A percentile compares a stretch with the other conserved stretches of the same genome.
These are phyloP conservation scores for Pulveroboletus sp. DNA, from an alignment of 768 basidiomycete genomes.

Conservation along the genomic window DNA sequence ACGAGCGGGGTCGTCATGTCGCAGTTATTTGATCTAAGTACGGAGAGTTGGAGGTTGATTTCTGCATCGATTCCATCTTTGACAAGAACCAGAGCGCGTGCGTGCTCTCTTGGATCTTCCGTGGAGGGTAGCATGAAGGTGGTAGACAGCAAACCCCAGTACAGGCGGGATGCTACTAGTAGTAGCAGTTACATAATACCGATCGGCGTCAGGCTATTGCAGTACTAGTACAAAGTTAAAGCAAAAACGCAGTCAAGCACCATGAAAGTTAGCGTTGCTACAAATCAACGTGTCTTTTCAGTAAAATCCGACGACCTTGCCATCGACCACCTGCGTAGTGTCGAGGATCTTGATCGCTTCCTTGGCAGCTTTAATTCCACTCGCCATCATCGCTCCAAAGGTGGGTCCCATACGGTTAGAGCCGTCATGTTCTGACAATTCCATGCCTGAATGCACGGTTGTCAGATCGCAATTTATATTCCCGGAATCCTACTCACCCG, in stretches of 20 bases:
- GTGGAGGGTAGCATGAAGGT: constrained; percentile 39
- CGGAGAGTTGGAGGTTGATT: constrained; percentile 55
- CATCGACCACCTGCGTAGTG: constrained; percentile 46
- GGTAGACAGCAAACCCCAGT: neutral
- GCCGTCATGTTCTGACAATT: constrained; percentile 77
- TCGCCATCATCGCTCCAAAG: constrained; percentile 77
- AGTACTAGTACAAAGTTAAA: too few relatives aligned
- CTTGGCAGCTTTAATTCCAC: constrained; percentile 68
- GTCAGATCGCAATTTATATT: neutral
- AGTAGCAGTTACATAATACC: constrained; percentile 10
- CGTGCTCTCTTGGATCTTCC: constrained; percentile 50
- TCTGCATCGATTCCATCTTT: constrained; percentile 75
- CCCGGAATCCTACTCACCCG: constrained; percentile 41
- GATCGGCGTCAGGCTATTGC: too few relatives aligned
- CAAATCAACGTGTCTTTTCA: neutral
- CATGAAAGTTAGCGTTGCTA: neutral
- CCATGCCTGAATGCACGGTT: constrained; percentile 55
- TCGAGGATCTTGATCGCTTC: constrained; percentile 57
- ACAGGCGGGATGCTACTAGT: too few relatives aligned
- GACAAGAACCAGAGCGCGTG: constrained; percentile 57
- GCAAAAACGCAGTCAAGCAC: neutral
- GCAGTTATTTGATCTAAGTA: constrained; percentile 60
- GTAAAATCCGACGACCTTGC: constrained; percentile 45
- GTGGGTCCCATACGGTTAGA: constrained; percentile 76
- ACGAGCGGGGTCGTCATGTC: constrained; percentile 73